phyloP scores from a whole-genome alignment of 345 rosid species.

The Gossypium arboreum region DNA sequence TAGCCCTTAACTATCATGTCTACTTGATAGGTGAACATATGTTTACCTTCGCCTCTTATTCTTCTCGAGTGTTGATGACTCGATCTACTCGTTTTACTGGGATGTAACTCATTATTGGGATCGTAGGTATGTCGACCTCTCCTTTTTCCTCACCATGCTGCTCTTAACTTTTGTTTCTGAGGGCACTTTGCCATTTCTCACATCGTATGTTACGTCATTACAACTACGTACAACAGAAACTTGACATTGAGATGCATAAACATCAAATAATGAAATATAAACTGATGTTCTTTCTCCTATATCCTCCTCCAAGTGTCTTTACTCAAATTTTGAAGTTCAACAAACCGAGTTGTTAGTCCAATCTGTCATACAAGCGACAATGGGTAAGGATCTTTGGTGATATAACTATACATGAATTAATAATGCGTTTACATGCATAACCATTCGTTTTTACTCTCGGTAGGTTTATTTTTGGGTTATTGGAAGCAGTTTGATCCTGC shows the following conservation, averaged over 20 bases:
- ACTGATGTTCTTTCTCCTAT: neutral
- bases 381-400: slow-evolving; percentile 51
- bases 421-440: neutral
- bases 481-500: slow-evolving; percentile 78
- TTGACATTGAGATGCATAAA: neutral
- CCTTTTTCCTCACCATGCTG: neutral
- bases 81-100: slow-evolving; percentile 94
- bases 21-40: slow-evolving; percentile 68
- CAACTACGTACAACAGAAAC: neutral
- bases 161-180: neutral
- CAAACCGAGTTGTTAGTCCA: slow-evolving; percentile 47
- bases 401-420: neutral
- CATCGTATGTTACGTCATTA: neutral
- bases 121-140: slow-evolving; percentile 41
- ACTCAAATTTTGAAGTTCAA: slow-evolving; percentile 82
- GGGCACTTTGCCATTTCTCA: neutral
- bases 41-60: slow-evolving; percentile 88
- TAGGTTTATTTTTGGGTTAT: slow-evolving; percentile 90
- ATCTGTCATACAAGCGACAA: slow-evolving; percentile 57
- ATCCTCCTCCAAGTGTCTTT: slow-evolving; percentile 54
- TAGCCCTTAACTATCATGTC: slow-evolving; percentile 90
- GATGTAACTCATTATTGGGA: slow-evolving; percentile 98
- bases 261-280: neutral
- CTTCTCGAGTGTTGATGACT: slow-evolving; percentile 77
- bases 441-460: neutral